A percentile compares a stretch with the other conserved stretches of the same genome.
These are phyloP conservation scores for Aulographum hederae DNA, from an alignment of 2,329 filamentous ascomycete genomes.

Conservation along the genomic window DNA sequence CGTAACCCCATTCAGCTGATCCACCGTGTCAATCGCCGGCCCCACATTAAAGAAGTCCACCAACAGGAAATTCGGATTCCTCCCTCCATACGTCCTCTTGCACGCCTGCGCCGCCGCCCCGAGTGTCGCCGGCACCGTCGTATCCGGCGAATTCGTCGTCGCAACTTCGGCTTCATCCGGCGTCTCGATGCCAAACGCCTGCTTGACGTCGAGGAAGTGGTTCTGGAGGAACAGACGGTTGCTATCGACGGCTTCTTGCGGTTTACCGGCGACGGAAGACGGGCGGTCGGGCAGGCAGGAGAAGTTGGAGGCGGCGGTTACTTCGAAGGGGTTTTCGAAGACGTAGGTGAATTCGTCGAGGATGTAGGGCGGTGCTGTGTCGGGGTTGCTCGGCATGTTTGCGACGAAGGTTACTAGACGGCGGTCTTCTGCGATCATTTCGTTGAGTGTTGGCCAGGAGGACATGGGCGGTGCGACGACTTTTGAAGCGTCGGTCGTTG, in stretches of 20 bases:
- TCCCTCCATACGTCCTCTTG: constrained; percentile 44
- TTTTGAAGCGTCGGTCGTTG: too few relatives aligned
- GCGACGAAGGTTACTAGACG: constrained; percentile 55
- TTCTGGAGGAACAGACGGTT: constrained; percentile 57
- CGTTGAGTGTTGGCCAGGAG: constrained; percentile 54
- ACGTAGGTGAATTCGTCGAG: constrained; percentile 46
- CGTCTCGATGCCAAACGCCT: constrained; percentile 21
- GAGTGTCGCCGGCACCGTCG: too few relatives aligned
- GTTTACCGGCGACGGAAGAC: constrained; percentile 26
- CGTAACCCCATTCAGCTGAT: constrained; percentile 38
- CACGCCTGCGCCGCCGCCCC: constrained; percentile 17
- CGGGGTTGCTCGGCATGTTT: constrained; percentile 16
- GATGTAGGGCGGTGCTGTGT: constrained; percentile 32
- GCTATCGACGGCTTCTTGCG: constrained; percentile 31
- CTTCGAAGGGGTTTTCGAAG: constrained; percentile 57
- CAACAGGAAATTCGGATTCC: constrained; percentile 51
- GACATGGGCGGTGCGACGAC: constrained; percentile 27
- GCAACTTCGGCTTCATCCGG: constrained; percentile 32
- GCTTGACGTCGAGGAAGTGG: constrained; percentile 52
- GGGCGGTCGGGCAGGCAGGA: constrained; percentile 57
- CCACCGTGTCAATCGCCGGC: constrained; percentile 49
- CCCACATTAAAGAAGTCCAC: constrained; percentile 68
- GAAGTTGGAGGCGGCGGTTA: constrained; percentile 44
- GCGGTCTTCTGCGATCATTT: constrained; percentile 44
- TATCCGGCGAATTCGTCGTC: constrained; percentile 48